Evolutionary conservation across 306 rosid genomes (phyloP).

Genomic region (Luffa acutangula): DNA sequence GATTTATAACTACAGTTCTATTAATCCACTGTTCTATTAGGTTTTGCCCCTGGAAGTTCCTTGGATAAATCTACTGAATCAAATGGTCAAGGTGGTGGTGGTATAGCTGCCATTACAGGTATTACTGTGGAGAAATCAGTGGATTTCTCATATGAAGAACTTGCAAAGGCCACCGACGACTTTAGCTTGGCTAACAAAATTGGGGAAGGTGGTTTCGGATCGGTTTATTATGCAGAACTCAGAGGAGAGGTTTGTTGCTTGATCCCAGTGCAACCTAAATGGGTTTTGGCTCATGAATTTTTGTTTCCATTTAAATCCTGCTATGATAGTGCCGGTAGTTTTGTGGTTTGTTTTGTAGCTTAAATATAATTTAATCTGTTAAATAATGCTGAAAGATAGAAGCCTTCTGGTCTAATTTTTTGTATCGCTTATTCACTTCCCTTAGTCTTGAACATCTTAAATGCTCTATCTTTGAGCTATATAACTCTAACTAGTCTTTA

Average conservation of each 20-base stretch:
- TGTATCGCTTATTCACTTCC: not conserved
- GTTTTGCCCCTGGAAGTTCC: conserved; percentile 28
- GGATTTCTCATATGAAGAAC: conserved; percentile 70
- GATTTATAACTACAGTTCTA: conserved; percentile 2
- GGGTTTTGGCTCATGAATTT: not conserved
- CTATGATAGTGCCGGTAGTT: not conserved
- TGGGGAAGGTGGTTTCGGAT: conserved; percentile 89
- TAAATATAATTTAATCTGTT: not conserved
- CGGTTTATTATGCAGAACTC: conserved; percentile 74
- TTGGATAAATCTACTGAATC: conserved; percentile 38
- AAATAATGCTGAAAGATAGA: not conserved
- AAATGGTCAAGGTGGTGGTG: conserved; percentile 17
- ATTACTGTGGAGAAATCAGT: conserved; percentile 57
- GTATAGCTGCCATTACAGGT: conserved; percentile 31
- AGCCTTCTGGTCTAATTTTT: not conserved
- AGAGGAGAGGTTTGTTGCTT: conserved; percentile 70
- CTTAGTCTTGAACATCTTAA: not conserved
- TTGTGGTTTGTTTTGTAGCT: not conserved
- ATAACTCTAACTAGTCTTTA: not conserved
- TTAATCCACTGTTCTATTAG: not conserved
- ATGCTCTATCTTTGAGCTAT: not conserved
- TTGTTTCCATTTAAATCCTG: not conserved
- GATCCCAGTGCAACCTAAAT: not conserved
- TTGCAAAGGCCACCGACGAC: conserved; percentile 60
- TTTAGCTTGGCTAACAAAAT: conserved; percentile 67